Base-by-base conservation (phyloP, 176 grass and related monocot genomes). In the Bonia amplexicaulis region DNA sequence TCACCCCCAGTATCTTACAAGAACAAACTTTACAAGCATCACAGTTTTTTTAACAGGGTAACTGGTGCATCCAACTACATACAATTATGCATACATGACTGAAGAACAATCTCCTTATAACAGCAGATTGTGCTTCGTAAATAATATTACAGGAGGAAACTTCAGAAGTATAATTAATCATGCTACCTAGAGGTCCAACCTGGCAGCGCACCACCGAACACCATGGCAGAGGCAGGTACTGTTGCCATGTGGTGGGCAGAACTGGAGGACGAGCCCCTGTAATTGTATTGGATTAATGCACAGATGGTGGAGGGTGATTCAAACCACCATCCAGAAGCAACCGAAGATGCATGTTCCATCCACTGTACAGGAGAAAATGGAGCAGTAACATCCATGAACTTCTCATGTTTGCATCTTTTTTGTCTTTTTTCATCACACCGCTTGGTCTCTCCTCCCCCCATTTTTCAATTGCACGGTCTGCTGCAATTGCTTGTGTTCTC, bases 281-380 rank as follows among this genome's bases (percentile, higher is more conserved):
- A 79, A 23, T 46, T 69, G 80, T 73, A 80, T 74, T 57, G 60
- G 68, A 74, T 69, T 57, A 8, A 84, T 83, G 89, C 79, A 79
- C 68, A 74, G 41, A 87, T 5, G 23, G 69, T 67, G 54, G 9
- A 74, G 75, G 42, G 81, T 33, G 44, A 57, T 84, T 75, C 62
- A 87, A 74, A 68, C n/a, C 63, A 75, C 81, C 85, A 87, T 73
- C 81, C 55, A 80, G 52, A 71, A 71, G 81, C 12, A 85, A 84
- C 88, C 83, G 61, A 86, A 88, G 78, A 73, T 80, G 19, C 73
- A 85, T 57, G 74, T 73, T 91, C 75, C 70, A 79, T 87, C 75
- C 73, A 82, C 53, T 78, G 86, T 84, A 68, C 89, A 91, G 63
- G 66, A 54, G 85, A 85, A 88, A 89, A 91, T 29, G 80, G 42